A percentile compares a stretch with the other conserved stretches of the same genome.
phyloP scores from a whole-genome alignment of 306 rosid genomes.

The Sechiopsis laciniata region DNA sequence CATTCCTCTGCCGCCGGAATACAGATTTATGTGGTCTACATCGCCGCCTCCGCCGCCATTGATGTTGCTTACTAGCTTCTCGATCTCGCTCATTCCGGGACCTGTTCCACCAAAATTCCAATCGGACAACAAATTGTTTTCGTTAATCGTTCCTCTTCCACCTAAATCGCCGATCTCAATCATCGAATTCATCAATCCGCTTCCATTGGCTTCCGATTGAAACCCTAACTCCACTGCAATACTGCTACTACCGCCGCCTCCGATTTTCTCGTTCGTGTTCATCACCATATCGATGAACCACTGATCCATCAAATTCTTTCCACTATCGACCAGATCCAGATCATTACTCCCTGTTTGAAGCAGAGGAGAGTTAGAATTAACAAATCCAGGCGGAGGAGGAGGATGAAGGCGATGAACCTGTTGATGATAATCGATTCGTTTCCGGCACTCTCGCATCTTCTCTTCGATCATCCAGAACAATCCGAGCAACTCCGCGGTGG shows the following conservation, averaged over 20 bases:
- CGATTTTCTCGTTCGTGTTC: not conserved
- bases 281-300: slow-evolving; percentile 29
- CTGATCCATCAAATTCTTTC: slow-evolving; percentile 16
- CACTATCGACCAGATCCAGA: not conserved
- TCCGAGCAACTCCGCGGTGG: slow-evolving; percentile 11
- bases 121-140: not conserved
- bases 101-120: slow-evolving; percentile 15
- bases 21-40: not conserved
- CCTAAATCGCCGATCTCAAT: not conserved
- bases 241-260: not conserved
- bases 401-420: slow-evolving; percentile 14
- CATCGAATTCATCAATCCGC: not conserved
- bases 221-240: slow-evolving; percentile 11
- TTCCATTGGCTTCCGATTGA: not conserved
- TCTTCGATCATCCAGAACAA: slow-evolving; percentile 22
- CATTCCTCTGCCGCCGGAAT: not conserved
- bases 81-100: slow-evolving; percentile 1
- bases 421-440: slow-evolving; percentile 8
- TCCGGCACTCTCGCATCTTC: slow-evolving; percentile 11
- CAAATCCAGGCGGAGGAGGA: not conserved
- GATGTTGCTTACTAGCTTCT: not conserved
- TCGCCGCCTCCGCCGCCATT: not conserved
- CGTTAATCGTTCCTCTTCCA: not conserved
- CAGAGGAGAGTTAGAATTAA: not conserved
- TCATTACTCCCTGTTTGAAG: not conserved